A percentile compares a stretch with the other conserved stretches of the same genome.
Evolutionary conservation across 1,284 basidiomycete genomes (phyloP).

Genomic region (Spongispora temasekensis): DNA sequence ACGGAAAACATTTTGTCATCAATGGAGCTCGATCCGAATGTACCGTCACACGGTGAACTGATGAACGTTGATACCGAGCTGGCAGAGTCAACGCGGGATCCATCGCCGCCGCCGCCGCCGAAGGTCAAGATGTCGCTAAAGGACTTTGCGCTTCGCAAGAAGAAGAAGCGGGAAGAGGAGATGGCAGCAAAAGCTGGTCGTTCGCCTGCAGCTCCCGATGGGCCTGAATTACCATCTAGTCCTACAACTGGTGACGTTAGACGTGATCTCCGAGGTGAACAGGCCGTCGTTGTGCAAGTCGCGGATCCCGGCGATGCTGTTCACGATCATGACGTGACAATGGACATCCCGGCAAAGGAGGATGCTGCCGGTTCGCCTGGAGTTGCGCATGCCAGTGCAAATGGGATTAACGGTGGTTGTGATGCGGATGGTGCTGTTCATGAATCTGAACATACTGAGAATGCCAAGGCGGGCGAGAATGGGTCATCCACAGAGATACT

Average conservation of each 20-base stretch:
- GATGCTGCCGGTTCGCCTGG: neutral
- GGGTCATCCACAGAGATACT: neutral
- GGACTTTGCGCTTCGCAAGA: slow-evolving; percentile 50
- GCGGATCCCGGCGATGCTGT: neutral
- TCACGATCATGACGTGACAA: slow-evolving; percentile 14
- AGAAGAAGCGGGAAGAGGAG: slow-evolving; percentile 45
- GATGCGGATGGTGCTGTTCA: neutral
- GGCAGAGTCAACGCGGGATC: slow-evolving; percentile 12
- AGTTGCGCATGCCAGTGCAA: neutral
- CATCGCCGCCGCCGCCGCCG: slow-evolving; percentile 30
- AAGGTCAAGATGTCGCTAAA: slow-evolving; percentile 54
- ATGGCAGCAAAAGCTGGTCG: slow-evolving; percentile 30
- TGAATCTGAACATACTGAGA: neutral
- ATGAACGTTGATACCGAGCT: slow-evolving; percentile 12
- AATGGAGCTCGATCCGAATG: slow-evolving; percentile 3
- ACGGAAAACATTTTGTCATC: slow-evolving; percentile 1
- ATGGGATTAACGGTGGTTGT: slow-evolving; percentile 1
- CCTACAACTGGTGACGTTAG: slow-evolving; percentile 19
- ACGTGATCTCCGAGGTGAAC: slow-evolving; percentile 13
- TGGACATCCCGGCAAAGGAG: slow-evolving; percentile 6
- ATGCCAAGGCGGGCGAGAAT: neutral
- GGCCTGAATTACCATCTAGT: slow-evolving; percentile 18
- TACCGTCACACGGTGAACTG: slow-evolving; percentile 8
- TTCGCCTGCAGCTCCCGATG: slow-evolving; percentile 25
- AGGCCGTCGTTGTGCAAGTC: neutral